Evolutionary conservation across 371 early-diverging fungal genomes (phyloP), one percentile per base, ranked within the genome.

Genomic region (Smittium culicis): DNA sequence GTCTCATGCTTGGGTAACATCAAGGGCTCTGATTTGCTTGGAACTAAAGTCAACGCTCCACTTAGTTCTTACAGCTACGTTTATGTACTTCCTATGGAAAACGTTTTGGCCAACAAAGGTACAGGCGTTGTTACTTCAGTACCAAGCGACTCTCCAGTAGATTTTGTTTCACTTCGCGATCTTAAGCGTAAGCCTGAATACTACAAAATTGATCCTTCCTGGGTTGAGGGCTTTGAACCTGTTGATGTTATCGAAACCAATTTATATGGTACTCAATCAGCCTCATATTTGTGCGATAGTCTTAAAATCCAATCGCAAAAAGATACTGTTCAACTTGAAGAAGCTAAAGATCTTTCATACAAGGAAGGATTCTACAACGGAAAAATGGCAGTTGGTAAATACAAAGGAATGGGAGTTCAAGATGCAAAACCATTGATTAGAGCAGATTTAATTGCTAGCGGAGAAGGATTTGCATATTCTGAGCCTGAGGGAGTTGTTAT

Each of bases 81-180:
- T 45, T 98, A 91, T 73, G 91, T 94, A 34, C 84, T 98, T 67
- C 99, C 99, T 32, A 93, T 97, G 94, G 95, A 95, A 30, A 91
- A 87, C 63, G 96, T 98, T 29, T 78, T 93, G 59, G 83, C 91
- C 45, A 93, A 89, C 64, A 98, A 92, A 86, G 99, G 99, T 73
- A 98, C 99, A 2, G 99, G 98, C 70, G 92, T 98, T 30, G 98
- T 97, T 45, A 96, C 97, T 0, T 95, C 95, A 2, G 99, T 98
- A 28, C 99, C 99, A 33, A 93, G 93, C 14, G 96, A 98, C 72
- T 95, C 99, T 45, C 99, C 99, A 24, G 97, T 94, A 73, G 99
- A 98, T 79, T 96, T 79, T 76, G 88, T 91, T 34, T 84, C 96
- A 56, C 79, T 94, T 67, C 81, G 81, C 71, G 98, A 96, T 72